Evolutionary conservation across 73 alveolate species (phyloP).

Genomic region (Paramecium octaurelia): DNA sequence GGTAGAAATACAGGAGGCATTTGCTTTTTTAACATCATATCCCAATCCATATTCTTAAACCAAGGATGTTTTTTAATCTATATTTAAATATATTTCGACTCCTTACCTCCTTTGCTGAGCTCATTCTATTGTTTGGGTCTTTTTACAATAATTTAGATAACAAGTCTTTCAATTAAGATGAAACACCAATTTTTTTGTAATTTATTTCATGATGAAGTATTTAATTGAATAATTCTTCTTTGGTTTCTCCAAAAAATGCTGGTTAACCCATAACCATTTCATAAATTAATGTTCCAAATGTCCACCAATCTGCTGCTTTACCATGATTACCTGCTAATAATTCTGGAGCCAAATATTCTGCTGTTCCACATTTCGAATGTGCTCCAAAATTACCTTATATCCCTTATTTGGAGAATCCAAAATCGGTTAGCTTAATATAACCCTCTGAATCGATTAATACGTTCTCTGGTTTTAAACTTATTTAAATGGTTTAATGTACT

Average conservation of each 20-base stretch:
- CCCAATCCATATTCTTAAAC: conserved; percentile 9
- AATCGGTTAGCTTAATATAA: conserved; percentile 49
- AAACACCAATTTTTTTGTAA: not conserved
- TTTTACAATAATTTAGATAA: conserved; percentile 38
- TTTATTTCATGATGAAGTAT: conserved; percentile 53
- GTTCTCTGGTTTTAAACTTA: conserved; percentile 59
- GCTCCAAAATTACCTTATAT: conserved; percentile 52
- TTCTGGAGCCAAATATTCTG: conserved; percentile 97
- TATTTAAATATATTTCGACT: not conserved
- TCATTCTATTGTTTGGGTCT: conserved; percentile 51
- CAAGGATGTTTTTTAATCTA: conserved; percentile 37
- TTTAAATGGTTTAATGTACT: conserved; percentile 48
- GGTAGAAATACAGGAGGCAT: not conserved
- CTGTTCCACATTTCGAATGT: conserved; percentile 84
- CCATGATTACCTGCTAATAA: conserved; percentile 81
- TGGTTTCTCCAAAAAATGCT: conserved; percentile 86
- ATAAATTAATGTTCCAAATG: conserved; percentile 85
- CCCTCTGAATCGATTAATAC: conserved; percentile 58
- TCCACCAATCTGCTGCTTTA: conserved; percentile 86
- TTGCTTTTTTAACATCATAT: not conserved
- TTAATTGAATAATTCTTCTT: conserved; percentile 85
- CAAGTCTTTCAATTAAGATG: conserved; percentile 40
- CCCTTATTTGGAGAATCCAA: conserved; percentile 57
- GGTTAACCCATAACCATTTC: conserved; percentile 94
- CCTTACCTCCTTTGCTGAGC: conserved; percentile 51